Base-by-base conservation (phyloP, 345 rosid species). In the Capsella bursapastoris region DNA sequence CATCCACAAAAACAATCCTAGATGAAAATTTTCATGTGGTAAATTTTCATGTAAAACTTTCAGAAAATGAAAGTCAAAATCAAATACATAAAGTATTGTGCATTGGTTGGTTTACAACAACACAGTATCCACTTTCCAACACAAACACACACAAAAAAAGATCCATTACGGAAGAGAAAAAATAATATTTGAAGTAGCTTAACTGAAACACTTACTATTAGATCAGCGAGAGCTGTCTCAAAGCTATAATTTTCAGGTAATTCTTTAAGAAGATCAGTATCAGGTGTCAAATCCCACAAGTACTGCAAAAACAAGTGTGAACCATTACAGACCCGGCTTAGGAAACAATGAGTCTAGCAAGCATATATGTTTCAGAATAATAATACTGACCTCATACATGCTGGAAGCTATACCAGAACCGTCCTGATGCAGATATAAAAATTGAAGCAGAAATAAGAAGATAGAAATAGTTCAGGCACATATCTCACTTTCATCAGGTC, bases 281-380 rank as follows among this genome's bases (percentile, higher is more conserved):
- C 84, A 1, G 92, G 97, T 0, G 97, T 91, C 74, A 91, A 70
- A 74, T 91, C 94, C 94, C 94, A 91, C 92, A 91, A 81, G 49
- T 87, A 81, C 97, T 89, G 78, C 22, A 77, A 74, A 64, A 74
- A 55, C 4, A 62, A 29, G 49, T 9, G 16, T 44, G 11, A 35
- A 51, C 9, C 70, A 53, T 61, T 44, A 69, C 4, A 8, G 12
- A 73, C 29, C 6, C 18, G 29, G 7, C 9, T 14, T 27, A 64
- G 16, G 40, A 62, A 18, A 43, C 45, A 72, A 5, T n/a, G 50
- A 76, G 16, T 22, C 51, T 15, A 80, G 11, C 14, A 50, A 50
- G 3, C 8, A 16, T 22, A 34, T 34, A 58, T 49, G 45, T 58
- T 58, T 31, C 18, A 18, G 61, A 50, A 29, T 29, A 14, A 44